Percentiles rank a stretch among this genome's conserved stretches.
phyloP scores from a whole-genome alignment of 2,329 filamentous ascomycete genomes.

The Venturiaceae sp. region DNA sequence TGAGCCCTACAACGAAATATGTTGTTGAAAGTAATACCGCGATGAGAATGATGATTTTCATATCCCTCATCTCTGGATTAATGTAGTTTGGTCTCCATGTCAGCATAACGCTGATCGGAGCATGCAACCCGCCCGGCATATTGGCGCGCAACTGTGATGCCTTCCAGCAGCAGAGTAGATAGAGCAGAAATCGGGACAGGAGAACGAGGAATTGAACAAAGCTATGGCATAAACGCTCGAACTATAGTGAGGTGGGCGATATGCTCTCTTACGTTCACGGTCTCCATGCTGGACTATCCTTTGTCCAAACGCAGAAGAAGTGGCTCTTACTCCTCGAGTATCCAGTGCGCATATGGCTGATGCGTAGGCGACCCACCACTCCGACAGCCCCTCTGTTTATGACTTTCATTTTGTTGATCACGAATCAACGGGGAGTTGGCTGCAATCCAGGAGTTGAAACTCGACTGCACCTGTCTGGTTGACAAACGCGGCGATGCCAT shows the following conservation, averaged over 20 bases:
- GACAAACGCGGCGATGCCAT: background rate
- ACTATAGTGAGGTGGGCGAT: background rate
- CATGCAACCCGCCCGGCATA: background rate
- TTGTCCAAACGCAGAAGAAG: background rate
- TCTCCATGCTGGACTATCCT: conserved; percentile 1
- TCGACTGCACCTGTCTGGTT: too few species aligned
- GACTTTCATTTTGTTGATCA: background rate
- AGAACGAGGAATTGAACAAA: background rate
- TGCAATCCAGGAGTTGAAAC: background rate
- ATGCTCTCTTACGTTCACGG: background rate
- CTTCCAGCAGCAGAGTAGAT: too few species aligned
- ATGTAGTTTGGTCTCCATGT: background rate
- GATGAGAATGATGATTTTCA: background rate
- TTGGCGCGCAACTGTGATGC: too few species aligned
- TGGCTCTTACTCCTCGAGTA: background rate
- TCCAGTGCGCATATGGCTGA: background rate
- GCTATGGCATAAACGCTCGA: background rate
- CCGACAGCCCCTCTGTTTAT: background rate
- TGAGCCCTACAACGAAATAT: conserved; percentile 10
- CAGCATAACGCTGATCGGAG: background rate
- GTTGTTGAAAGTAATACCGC: conserved; percentile 10
- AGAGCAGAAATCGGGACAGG: background rate
- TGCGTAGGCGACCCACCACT: background rate
- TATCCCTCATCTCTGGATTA: background rate
- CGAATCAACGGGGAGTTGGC: background rate